Percentiles rank a stretch among this genome's conserved stretches.
Evolutionary conservation across 1,284 basidiomycete genomes (phyloP).

Genomic region (Pseudozyma tsukubaensis): DNA sequence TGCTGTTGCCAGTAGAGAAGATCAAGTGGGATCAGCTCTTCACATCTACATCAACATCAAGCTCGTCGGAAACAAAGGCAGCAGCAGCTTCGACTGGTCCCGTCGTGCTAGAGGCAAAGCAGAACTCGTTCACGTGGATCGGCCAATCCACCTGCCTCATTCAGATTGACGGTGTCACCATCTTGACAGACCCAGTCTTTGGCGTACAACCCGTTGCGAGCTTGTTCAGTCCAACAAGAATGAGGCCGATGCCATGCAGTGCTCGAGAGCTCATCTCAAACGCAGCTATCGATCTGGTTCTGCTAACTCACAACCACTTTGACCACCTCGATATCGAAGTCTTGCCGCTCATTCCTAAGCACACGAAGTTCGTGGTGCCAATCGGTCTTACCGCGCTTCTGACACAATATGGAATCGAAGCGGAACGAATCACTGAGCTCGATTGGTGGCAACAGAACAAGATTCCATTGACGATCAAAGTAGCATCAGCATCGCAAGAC

Average conservation of each 20-base stretch:
- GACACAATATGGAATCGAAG: slow-evolving; percentile 46
- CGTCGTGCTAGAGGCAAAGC: slow-evolving; percentile 8
- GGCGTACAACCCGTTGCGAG: slow-evolving; percentile 70
- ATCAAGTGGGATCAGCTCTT: slow-evolving; percentile 51
- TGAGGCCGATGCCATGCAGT: slow-evolving; percentile 70
- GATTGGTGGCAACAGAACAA: slow-evolving; percentile 65
- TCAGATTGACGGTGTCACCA: slow-evolving; percentile 71
- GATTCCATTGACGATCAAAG: slow-evolving; percentile 20
- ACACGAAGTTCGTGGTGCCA: slow-evolving; percentile 62
- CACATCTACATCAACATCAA: neutral
- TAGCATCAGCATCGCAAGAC: slow-evolving; percentile 18
- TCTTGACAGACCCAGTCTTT: slow-evolving; percentile 72
- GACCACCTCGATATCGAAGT: slow-evolving; percentile 61
- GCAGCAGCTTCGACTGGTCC: neutral
- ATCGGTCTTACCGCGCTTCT: slow-evolving; percentile 58
- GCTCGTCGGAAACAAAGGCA: neutral
- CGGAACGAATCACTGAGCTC: slow-evolving; percentile 57
- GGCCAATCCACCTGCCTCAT: slow-evolving; percentile 68
- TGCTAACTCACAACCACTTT: slow-evolving; percentile 71
- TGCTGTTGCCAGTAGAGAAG: slow-evolving; percentile 48
- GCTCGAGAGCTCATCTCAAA: slow-evolving; percentile 66
- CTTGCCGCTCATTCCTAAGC: slow-evolving; percentile 49
- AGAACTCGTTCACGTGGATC: slow-evolving; percentile 57
- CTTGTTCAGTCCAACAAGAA: slow-evolving; percentile 69
- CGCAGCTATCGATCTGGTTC: slow-evolving; percentile 70